These are phyloP conservation scores for Erysiphe neolycopersici DNA, from an alignment of 2,329 filamentous ascomycete species.

Conservation along the genomic window DNA sequence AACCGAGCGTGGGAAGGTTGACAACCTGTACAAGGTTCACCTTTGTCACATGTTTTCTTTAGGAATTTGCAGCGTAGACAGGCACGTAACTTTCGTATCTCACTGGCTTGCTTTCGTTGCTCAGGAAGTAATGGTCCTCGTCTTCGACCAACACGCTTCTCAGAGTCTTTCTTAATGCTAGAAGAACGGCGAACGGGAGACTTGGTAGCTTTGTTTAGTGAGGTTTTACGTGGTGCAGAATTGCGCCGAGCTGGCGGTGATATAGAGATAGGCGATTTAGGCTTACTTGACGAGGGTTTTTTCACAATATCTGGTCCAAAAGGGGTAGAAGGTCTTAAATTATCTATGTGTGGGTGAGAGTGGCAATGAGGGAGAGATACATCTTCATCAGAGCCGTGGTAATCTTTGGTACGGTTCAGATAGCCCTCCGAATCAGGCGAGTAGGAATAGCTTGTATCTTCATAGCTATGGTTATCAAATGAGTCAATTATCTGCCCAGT, in stretches of 20 bases:
- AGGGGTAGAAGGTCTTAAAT: constrained; percentile 39
- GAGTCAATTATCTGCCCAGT: constrained; percentile 25
- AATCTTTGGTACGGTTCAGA: constrained; percentile 39
- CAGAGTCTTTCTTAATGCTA: constrained; percentile 52
- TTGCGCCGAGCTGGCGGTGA: constrained; percentile 39
- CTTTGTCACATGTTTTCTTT: constrained; percentile 97
- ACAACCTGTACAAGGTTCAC: constrained; percentile 83
- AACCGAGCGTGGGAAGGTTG: constrained; percentile 84
- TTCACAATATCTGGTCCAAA: constrained; percentile 41
- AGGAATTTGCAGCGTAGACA: constrained; percentile 94
- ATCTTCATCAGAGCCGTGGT: constrained; percentile 34
- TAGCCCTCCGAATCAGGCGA: constrained; percentile 65
- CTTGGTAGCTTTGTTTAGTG: constrained; percentile 50
- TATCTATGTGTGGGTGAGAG: constrained; percentile 20
- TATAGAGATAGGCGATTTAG: constrained; percentile 30
- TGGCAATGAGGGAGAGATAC: constrained; percentile 17
- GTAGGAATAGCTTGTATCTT: constrained; percentile 35
- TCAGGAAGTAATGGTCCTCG: constrained; percentile 76
- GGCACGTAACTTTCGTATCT: constrained; percentile 83
- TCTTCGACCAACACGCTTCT: constrained; percentile 83
- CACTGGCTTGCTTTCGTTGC: constrained; percentile 85
- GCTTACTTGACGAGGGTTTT: constrained; percentile 29
- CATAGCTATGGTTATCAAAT: constrained; percentile 42
- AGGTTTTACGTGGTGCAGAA: constrained; percentile 36
- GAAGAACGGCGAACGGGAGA: constrained; percentile 53